Evolutionary conservation across 495 filamentous ascomycete species (phyloP), one percentile per base, ranked within the genome.

Genomic region (Penicillium herquei): DNA sequence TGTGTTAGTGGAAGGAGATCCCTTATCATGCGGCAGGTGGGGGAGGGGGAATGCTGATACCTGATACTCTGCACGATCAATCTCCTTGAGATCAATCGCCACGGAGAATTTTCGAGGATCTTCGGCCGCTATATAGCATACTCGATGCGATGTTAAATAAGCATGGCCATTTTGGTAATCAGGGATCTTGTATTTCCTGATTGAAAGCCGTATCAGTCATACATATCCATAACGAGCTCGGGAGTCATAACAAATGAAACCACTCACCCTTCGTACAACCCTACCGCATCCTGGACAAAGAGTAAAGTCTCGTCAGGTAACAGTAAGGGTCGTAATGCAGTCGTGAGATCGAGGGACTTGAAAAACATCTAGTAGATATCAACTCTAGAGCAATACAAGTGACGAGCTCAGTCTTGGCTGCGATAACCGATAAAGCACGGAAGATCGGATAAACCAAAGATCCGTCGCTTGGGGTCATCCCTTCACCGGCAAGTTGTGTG

Each of bases 251-350:
- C 34, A 35, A 40, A 26, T 32, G 48, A 46, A 39, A n/a, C 42
- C 33, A 74, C 86, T 74, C 77, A 97, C 92, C 95, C 94, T 79
- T 97, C 90, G 75, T 99, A 99, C 58, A 99, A 78, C 62, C 95
- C 94, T 65, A 98, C 94, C 70, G 88, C 89, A 81, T 97, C 90
- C 74, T 96, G 92, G 56, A 99, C 91, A 76, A 97, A 98, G 54
- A 98, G 83, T 32, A 97, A 77, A 17, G 82, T 81, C 72, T 98
- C 94, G 75, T 96, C 95, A 58, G 91, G 89, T 45, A 95, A 81
- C 56, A 96, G 85, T 49, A 85, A 85, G 41, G 94, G 94, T 77
- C 95, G 88, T 67, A 96, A 83, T 56, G 94, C 94, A 71, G 91
- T 96, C 7, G 95, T 98, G 62, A 99, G 82, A 73, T 97, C 92